Evolutionary conservation across 805 yeast species (phyloP), one percentile per base, ranked within the genome.

Genomic region (Lachancea waltii): DNA sequence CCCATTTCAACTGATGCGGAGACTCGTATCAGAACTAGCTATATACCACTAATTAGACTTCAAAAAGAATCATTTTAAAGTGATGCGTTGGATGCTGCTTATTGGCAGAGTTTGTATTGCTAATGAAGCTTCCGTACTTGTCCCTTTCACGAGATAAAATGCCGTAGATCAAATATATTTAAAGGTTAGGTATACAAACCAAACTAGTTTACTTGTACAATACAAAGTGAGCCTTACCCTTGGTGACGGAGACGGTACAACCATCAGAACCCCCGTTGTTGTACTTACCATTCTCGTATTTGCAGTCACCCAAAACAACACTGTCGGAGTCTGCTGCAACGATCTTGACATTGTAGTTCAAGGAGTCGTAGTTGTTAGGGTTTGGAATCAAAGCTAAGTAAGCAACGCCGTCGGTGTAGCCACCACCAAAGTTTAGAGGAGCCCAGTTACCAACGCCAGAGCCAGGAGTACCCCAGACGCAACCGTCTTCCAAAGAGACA

Each of bases 171-270:
- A 23, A 13, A 11, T 23, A 23, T 7, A 11, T 11, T 7, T 4
- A 4, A 11, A 11, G 26, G 26, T 13, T 23, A 23, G 26, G 26
- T 23, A 13, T 11, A 11, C 9, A 8, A 11, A n/a, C n/a, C n/a
- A n/a, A n/a, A n/a, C n/a, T n/a, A n/a, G 23, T 31, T 39, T 43
- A 44, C 36, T 41, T 41, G 54, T 85, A 86, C 48, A 87, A 72
- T 39, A 86, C 95, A 62, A 82, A 84, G 62, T 82, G 72, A 46
- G 95, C 97, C 48, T 67, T 68, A 63, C 98, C 97, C 22, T 70
- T 62, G 42, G 86, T 77, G 48, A 90, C 94, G 49, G 94, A 79
- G 48, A 82, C 95, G 38, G 97, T 90, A 77, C 97, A 90, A 51
- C 97, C 97, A 53, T 79, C 86, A 31, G 79, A 45, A 48, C 86